Evolutionary conservation across 1,284 basidiomycete species (phyloP), one percentile per base, ranked within the genome.

Genomic region (Peniophora sp.): DNA sequence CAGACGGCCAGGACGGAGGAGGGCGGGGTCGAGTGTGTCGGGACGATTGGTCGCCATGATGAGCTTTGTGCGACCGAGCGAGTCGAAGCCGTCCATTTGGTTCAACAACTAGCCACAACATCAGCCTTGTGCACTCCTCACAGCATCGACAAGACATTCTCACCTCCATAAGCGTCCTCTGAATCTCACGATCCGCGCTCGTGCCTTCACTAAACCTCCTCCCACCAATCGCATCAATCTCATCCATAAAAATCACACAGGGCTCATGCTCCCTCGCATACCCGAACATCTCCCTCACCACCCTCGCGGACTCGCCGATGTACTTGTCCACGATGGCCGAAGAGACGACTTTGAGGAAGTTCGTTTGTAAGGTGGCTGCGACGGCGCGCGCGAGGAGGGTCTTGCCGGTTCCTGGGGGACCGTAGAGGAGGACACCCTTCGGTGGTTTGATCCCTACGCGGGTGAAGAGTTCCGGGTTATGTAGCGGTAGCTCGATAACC

Each of bases 241-340:
- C 97, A 68, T 99, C 97, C 87, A 99, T 98, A 73, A 99, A 99
- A 64, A 99, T 99, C 62, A 99, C 96, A 66, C 96, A 97, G 43
- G 97, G 97, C 68, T 98, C 96, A 64, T 99, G 94, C 64, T 98
- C 96, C 58, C 78, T 81, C 9, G 96, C 96, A 67, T 98, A 99
- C 12, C 90, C 94, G 64, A 99, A 99, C 96, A 99, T 98, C 68
- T 99, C 95, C 57, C 92, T 81, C 22, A 99, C 87, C 5, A 98
- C 82, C 52, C 96, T 81, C 12, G 96, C 96, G 54, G 88, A 92
- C 73, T 99, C 97, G 60, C 97, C 97, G 54, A 99, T 99, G 68
- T 99, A 99, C 71, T 99, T 99, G 79, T 99, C 96, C 52, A 99
- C 97, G 59, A 99, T 98, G 18, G 96, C 97, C n/a, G 92, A 96